Conservation (phyloP, 768 basidiomycete genomes). For the Calvatia gigantea region DNA sequence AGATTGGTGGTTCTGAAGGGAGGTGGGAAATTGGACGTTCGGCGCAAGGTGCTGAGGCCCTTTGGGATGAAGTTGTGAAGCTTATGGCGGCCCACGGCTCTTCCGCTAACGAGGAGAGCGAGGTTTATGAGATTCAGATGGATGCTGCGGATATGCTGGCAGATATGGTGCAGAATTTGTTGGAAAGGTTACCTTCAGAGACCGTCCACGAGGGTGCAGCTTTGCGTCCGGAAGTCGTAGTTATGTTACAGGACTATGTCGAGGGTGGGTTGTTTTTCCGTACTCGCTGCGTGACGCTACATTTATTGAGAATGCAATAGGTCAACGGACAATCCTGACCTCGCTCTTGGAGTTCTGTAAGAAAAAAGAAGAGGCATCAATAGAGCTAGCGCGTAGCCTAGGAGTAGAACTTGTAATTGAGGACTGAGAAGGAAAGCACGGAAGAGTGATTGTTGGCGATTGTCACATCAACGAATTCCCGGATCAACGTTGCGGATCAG, state of each 20-base stretch:
- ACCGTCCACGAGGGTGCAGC: constrained; percentile 18
- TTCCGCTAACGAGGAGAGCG: constrained; percentile 18
- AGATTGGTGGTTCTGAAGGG: constrained; percentile 54
- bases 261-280: constrained; percentile 39
- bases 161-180: constrained; percentile 59
- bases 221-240: constrained; percentile 52
- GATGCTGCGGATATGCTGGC: constrained; percentile 63
- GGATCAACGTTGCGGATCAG: constrained; percentile 3
- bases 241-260: constrained; percentile 69
- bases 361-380: constrained; percentile 42
- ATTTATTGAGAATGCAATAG: constrained; percentile 26
- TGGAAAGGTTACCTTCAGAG: constrained; percentile 44
- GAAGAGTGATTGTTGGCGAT: background rate
- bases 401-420: constrained; percentile 57
- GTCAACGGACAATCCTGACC: constrained; percentile 55
- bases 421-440: constrained; percentile 17
- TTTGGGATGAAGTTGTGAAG: constrained; percentile 55
- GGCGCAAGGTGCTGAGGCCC: constrained; percentile 47
- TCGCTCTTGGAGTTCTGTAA: constrained; percentile 49
- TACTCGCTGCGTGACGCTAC: background rate
- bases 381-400: constrained; percentile 43
- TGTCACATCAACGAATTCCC: background rate
- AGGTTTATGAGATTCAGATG: constrained; percentile 58
- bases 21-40: constrained; percentile 65
- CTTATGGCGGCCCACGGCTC: constrained; percentile 20